Percentiles rank a stretch among this genome's conserved stretches.
These are phyloP conservation scores for Suillus occidentalis DNA, from an alignment of 768 basidiomycete species.

Conservation along the genomic window DNA sequence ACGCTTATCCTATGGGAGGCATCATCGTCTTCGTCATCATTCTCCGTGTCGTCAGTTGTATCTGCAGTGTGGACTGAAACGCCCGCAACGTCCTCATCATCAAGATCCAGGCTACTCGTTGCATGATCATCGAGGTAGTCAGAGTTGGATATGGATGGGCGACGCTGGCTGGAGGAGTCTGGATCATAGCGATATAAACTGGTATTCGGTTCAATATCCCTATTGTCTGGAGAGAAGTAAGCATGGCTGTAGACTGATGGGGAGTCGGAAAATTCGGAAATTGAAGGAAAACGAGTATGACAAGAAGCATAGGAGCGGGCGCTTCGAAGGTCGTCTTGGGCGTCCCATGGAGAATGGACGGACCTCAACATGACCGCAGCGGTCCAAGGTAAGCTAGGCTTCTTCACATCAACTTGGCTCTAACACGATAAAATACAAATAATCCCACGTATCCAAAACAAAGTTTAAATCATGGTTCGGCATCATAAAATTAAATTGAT, in stretches of 20 bases:
- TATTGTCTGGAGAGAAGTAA: slow-evolving; percentile 50
- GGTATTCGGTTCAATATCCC: slow-evolving; percentile 32
- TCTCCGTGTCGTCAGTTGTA: slow-evolving; percentile 35
- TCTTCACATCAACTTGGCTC: neutral
- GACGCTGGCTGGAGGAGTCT: slow-evolving; percentile 26
- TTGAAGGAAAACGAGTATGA: slow-evolving; percentile 50
- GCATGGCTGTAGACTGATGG: slow-evolving; percentile 68
- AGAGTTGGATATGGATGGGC: slow-evolving; percentile 31
- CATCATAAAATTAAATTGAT: neutral
- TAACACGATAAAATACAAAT: neutral
- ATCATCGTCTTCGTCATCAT: slow-evolving; percentile 43
- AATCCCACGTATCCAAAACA: neutral
- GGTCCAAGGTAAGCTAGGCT: slow-evolving; percentile 12
- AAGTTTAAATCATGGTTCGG: neutral
- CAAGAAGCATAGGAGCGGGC: slow-evolving; percentile 43
- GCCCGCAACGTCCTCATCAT: slow-evolving; percentile 39
- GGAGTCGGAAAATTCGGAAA: slow-evolving; percentile 62
- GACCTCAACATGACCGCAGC: slow-evolving; percentile 42
- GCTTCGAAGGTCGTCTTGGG: slow-evolving; percentile 49
- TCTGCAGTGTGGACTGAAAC: slow-evolving; percentile 29
- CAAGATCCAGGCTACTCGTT: slow-evolving; percentile 57
- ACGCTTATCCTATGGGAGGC: slow-evolving; percentile 59
- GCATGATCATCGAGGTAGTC: slow-evolving; percentile 46
- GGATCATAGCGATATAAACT: slow-evolving; percentile 29
- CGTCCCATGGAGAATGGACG: slow-evolving; percentile 36